A percentile compares a stretch with the other conserved stretches of the same genome.
phyloP scores from a whole-genome alignment of 2,329 filamentous ascomycete species.

The Trichoderma guizhouense region DNA sequence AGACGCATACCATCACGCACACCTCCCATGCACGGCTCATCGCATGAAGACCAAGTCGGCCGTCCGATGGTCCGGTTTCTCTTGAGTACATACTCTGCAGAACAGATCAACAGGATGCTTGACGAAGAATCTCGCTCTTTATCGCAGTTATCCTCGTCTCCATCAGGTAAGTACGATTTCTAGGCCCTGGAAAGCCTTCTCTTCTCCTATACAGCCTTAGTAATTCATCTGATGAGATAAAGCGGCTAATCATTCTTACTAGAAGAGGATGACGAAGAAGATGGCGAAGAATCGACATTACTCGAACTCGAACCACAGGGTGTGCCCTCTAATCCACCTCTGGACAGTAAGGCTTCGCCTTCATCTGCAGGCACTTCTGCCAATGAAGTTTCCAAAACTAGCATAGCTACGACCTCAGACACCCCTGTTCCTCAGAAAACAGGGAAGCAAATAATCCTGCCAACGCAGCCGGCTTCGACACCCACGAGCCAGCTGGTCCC shows the following conservation, averaged over 20 bases:
- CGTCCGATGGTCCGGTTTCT: neutral
- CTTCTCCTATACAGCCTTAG: neutral
- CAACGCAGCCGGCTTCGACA: neutral
- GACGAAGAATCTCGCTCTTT: neutral
- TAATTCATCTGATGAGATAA: neutral
- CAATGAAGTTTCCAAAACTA: neutral
- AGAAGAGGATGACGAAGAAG: neutral
- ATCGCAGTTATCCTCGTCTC: neutral
- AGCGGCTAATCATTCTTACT: neutral
- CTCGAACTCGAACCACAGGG: neutral
- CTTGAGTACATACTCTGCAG: neutral
- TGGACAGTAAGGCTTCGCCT: neutral
- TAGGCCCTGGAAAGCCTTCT: neutral
- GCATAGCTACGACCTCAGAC: neutral
- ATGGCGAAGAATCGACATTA: neutral
- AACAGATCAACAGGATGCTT: neutral
- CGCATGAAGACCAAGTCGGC: neutral
- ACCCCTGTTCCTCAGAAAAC: neutral
- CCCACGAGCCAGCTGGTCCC: neutral
- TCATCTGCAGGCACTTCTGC: neutral
- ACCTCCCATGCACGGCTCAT: neutral
- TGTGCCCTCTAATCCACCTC: neutral
- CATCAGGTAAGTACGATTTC: neutral
- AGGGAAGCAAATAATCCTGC: neutral
- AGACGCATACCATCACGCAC: neutral